A percentile compares a stretch with the other conserved stretches of the same genome.
These are phyloP conservation scores for Alternaria rosae DNA, from an alignment of 2,329 filamentous ascomycete species.

Conservation along the genomic window DNA sequence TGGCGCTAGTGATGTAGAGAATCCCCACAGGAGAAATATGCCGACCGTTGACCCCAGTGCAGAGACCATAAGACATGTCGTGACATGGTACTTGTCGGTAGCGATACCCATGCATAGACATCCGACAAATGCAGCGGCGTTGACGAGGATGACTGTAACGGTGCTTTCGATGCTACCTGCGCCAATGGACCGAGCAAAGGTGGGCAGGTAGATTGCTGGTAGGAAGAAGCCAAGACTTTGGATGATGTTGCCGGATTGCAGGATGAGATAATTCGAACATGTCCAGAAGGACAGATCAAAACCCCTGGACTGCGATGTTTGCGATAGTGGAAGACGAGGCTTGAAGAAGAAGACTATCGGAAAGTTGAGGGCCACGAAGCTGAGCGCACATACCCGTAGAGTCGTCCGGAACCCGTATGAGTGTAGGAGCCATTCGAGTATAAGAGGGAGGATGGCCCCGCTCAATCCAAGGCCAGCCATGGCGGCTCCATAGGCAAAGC, in stretches of 20 bases:
- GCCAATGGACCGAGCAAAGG: constrained; percentile 50
- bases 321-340: constrained; percentile 53
- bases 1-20: constrained; percentile 51
- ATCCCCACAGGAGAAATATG: constrained; percentile 57
- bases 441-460: constrained; percentile 56
- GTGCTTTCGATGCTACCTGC: constrained; percentile 46
- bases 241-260: constrained; percentile 54
- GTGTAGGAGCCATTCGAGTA: constrained; percentile 54
- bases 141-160: constrained; percentile 51
- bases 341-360: constrained; percentile 54
- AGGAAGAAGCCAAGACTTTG: constrained; percentile 56
- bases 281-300: constrained; percentile 52
- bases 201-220: constrained; percentile 54
- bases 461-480: constrained; percentile 55
- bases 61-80: constrained; percentile 48
- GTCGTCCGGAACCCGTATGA: constrained; percentile 56
- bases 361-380: constrained; percentile 47
- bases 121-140: constrained; percentile 50
- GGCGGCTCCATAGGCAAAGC: constrained; percentile 61
- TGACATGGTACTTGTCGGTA: constrained; percentile 51
- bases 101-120: constrained; percentile 50
- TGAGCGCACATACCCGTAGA: constrained; percentile 53
- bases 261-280: constrained; percentile 39
- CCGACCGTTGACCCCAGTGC: constrained; percentile 46
- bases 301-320: constrained; percentile 39